Percentiles rank a stretch among this genome's conserved stretches.
phyloP scores from a whole-genome alignment of 1,284 basidiomycete species.

The Heterobasidion parviporum region DNA sequence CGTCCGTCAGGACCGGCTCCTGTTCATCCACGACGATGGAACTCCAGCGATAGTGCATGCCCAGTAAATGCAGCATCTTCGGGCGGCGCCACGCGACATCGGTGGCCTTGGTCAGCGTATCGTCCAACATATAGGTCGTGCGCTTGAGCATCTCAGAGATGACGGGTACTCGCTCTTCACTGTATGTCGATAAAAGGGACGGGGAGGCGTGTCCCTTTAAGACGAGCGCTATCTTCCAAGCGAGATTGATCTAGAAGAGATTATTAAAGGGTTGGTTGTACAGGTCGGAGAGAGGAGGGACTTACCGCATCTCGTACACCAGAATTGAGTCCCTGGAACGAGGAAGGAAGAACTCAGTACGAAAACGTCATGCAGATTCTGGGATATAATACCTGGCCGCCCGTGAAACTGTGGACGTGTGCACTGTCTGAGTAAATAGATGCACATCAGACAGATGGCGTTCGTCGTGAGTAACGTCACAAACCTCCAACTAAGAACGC shows the following conservation, averaged over 20 bases:
- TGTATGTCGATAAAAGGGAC: slow-evolving; percentile 17
- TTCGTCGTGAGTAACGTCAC: not conserved
- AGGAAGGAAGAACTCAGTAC: not conserved
- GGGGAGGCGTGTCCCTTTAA: slow-evolving; percentile 17
- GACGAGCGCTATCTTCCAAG: slow-evolving; percentile 24
- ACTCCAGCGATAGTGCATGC: slow-evolving; percentile 15
- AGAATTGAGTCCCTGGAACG: slow-evolving; percentile 16
- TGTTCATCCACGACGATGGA: slow-evolving; percentile 12
- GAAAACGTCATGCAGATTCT: not conserved
- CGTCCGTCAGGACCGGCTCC: not conserved
- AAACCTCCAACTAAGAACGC: slow-evolving; percentile 31
- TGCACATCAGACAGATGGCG: not conserved
- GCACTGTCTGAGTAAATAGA: slow-evolving; percentile 12
- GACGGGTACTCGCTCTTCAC: slow-evolving; percentile 20
- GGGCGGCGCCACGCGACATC: slow-evolving; percentile 3
- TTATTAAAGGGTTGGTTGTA: not conserved
- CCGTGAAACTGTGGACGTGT: slow-evolving; percentile 22
- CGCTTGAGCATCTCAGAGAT: slow-evolving; percentile 16
- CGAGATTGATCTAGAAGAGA: slow-evolving; percentile 19
- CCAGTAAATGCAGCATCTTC: slow-evolving; percentile 9
- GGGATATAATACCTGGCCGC: slow-evolving; percentile 13
- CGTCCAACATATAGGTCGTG: slow-evolving; percentile 8
- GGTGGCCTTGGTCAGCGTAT: slow-evolving; percentile 1
- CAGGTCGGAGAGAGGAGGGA: not conserved
- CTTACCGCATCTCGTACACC: slow-evolving; percentile 19